These are phyloP conservation scores for Pyricularia sp. DNA, from an alignment of 2,329 filamentous ascomycete species.

Conservation along the genomic window DNA sequence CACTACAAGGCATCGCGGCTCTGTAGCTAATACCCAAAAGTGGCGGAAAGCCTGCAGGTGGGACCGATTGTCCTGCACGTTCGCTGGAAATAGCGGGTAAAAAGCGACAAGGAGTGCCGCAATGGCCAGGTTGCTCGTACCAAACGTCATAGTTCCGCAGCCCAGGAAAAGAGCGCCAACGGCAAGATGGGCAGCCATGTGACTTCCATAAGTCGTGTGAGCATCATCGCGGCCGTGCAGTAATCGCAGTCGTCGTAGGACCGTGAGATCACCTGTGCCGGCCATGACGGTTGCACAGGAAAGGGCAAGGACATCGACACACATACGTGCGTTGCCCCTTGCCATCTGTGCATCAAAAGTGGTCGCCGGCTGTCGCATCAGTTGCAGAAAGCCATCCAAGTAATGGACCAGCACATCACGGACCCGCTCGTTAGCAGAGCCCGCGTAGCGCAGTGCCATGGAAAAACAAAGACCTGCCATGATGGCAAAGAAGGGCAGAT, in stretches of 20 bases:
- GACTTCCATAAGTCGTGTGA: conserved; percentile 83
- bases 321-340: conserved; percentile 73
- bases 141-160: conserved; percentile 84
- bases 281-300: conserved; percentile 86
- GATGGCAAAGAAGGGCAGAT: conserved; percentile 89
- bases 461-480: conserved; percentile 78
- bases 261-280: conserved; percentile 76
- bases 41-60: conserved; percentile 94
- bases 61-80: conserved; percentile 83
- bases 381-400: conserved; percentile 73
- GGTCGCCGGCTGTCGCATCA: conserved; percentile 45
- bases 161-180: conserved; percentile 85
- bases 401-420: conserved; percentile 75
- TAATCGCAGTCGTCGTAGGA: conserved; percentile 73
- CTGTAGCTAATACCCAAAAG: conserved; percentile 89
- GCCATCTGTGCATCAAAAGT: conserved; percentile 77
- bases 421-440: conserved; percentile 55
- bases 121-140: conserved; percentile 75
- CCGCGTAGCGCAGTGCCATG: conserved; percentile 60
- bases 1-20: conserved; percentile 76
- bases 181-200: conserved; percentile 84
- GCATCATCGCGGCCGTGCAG: conserved; percentile 77
- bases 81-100: conserved; percentile 83
- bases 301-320: conserved; percentile 75
- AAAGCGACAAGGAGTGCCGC: conserved; percentile 81